Conservation (phyloP, 352 stramenopile genomes). For the Phytophthora idaei region DNA sequence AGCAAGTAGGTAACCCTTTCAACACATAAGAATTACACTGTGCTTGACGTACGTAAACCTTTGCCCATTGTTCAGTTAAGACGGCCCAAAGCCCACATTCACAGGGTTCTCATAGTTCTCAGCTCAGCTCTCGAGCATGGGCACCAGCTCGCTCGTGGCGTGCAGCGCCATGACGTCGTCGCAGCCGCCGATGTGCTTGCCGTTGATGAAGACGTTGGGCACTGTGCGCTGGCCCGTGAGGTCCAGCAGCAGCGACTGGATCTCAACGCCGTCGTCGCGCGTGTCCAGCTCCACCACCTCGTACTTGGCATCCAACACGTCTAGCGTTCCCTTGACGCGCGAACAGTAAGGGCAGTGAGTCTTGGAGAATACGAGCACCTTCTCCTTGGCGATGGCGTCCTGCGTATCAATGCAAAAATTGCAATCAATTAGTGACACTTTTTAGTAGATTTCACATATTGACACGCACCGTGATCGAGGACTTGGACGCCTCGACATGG, state of each 20-base stretch:
- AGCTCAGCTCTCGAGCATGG: conserved; percentile 58
- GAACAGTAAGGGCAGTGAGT: conserved; percentile 94
- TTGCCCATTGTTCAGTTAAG: conserved; percentile 25
- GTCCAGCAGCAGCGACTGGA: conserved; percentile 91
- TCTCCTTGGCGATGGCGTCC: conserved; percentile 67
- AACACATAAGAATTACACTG: conserved; percentile 20
- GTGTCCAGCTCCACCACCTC: conserved; percentile 79
- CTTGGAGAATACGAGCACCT: conserved; percentile 95
- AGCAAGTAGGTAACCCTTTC: conserved; percentile 21
- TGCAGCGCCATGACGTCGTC: conserved; percentile 76
- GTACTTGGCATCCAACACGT: conserved; percentile 66
- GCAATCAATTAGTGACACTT: not conserved
- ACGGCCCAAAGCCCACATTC: not conserved
- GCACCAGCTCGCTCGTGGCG: conserved; percentile 56
- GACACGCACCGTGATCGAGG: conserved; percentile 59
- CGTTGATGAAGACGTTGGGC: conserved; percentile 98
- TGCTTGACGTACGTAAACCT: conserved; percentile 25
- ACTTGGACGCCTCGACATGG: conserved; percentile 65
- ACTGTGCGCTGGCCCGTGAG: conserved; percentile 96
- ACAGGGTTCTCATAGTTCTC: conserved; percentile 1
- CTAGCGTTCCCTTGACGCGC: conserved; percentile 90
- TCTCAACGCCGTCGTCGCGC: conserved; percentile 82
- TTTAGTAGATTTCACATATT: not conserved
- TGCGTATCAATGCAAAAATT: conserved; percentile 20
- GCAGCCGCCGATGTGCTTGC: conserved; percentile 95